A percentile compares a stretch with the other conserved stretches of the same genome.
phyloP scores from a whole-genome alignment of 2,329 filamentous ascomycete species.

The Colletotrichum higginsianum region DNA sequence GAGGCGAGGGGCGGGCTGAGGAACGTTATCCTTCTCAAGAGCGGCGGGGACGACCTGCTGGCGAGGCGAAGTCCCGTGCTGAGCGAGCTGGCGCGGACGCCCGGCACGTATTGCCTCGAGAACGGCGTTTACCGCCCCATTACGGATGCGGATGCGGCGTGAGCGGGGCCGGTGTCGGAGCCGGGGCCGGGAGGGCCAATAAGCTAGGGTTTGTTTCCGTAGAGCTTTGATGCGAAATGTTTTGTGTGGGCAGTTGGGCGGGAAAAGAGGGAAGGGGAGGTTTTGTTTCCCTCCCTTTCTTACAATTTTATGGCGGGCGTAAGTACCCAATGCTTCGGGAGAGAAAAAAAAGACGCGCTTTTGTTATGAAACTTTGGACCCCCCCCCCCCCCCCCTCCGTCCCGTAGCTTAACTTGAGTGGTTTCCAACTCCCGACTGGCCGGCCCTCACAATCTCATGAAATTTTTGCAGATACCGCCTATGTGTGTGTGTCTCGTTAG shows the following conservation, averaged over 20 bases:
- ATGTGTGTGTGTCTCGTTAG: no score
- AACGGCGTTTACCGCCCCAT: constrained; percentile 44
- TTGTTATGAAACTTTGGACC: background rate
- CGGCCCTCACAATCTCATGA: background rate
- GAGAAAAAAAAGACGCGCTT: background rate
- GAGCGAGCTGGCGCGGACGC: constrained; percentile 38
- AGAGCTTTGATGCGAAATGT: no score
- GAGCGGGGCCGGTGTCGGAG: background rate
- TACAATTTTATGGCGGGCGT: background rate
- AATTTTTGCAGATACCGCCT: no score
- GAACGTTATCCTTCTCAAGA: constrained; percentile 45
- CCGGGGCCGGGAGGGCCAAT: no score
- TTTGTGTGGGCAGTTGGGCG: no score
- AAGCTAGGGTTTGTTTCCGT: no score
- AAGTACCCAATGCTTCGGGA: background rate
- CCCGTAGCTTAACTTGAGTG: background rate
- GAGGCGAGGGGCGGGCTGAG: constrained; percentile 50
- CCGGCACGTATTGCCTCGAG: constrained; percentile 45
- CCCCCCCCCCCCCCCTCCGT: no score
- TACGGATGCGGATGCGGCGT: constrained; percentile 41
- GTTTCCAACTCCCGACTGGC: background rate
- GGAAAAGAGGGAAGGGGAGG: background rate
- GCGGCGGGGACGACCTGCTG: constrained; percentile 43
- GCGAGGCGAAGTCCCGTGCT: constrained; percentile 45
- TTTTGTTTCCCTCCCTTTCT: no score